Percentiles rank a stretch among this genome's conserved stretches.
Conservation (phyloP, 2,329 filamentous ascomycete genomes). For the Ophiostoma himal-ulmi region DNA sequence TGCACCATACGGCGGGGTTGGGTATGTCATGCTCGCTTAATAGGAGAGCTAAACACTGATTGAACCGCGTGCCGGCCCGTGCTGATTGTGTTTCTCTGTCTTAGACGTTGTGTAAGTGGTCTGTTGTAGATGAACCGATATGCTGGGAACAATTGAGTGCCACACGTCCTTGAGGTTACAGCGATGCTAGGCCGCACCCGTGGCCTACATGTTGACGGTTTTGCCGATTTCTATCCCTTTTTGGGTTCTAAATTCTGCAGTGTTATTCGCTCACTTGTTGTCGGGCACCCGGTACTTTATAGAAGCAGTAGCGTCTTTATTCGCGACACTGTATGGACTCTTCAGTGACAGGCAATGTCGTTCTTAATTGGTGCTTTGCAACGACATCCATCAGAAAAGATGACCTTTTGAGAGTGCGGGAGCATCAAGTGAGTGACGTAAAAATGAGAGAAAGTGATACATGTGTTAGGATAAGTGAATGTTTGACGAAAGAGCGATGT, state of each 20-base stretch:
- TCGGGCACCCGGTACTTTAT: no score
- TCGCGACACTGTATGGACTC: background rate
- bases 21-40: background rate
- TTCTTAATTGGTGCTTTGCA: background rate
- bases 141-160: background rate
- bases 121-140: background rate
- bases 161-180: background rate
- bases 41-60: background rate
- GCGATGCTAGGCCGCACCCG: background rate
- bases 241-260: background rate
- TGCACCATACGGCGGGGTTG: background rate
- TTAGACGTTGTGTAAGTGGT: background rate
- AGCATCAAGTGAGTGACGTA: background rate
- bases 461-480: background rate
- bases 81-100: background rate
- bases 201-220: background rate
- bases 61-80: background rate
- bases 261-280: no score
- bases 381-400: background rate
- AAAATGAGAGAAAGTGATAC: background rate
- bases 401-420: background rate
- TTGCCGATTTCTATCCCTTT: background rate
- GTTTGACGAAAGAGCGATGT: background rate
- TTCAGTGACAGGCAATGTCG: no score
- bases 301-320: background rate